Base-by-base conservation (phyloP, 176 grass and related monocot genomes). In the Leersia perrieri region DNA sequence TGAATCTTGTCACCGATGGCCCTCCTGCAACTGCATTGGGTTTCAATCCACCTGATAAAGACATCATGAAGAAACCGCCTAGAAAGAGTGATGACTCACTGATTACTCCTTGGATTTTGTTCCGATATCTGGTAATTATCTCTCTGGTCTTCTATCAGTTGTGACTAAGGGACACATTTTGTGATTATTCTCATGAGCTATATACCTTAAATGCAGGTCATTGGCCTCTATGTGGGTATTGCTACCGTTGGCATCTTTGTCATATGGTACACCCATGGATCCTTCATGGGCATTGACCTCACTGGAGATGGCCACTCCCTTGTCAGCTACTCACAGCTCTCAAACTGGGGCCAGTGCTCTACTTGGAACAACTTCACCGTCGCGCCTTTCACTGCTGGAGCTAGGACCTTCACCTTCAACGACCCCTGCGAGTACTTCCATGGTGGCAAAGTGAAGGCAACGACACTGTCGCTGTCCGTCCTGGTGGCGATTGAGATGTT, bases 61-160 rank as follows among this genome's bases (percentile, higher is more conserved):
- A 95, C 83, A 99, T 99, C 36, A 99, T 99, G 96, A 99, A 93
- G 87, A 99, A 99, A 45, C 96, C 90, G 11, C 96, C 96, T 41
- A 83, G 96, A 53, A 95, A 74, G 68, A 95, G 90, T 4, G 87
- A 95, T 30, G 96, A 95, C 76, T 93, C 96, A 29, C 83, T 99
- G 38, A 99, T 99, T 26, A 93, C 92, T 82, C 86, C 90, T 60
- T 99, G 96, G 92, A 99, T 99, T 77, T 81, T 99, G 70, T 93
- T 99, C 76, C 92, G 96, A 22, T 99, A 99, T 64, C 87, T 93
- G 90, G 96, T 99, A 93, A 67, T 41, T 11, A 44, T 55, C 39
- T 82, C 3, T 47, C 36, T 20, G 2, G 1, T 62, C 66, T 42
- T 61, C n/a, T 66, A 11, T 20, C 16, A 47, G 33, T 41, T 4